These are phyloP conservation scores for Hypoxylon sp. DNA, from an alignment of 2,329 filamentous ascomycete genomes.

Conservation along the genomic window DNA sequence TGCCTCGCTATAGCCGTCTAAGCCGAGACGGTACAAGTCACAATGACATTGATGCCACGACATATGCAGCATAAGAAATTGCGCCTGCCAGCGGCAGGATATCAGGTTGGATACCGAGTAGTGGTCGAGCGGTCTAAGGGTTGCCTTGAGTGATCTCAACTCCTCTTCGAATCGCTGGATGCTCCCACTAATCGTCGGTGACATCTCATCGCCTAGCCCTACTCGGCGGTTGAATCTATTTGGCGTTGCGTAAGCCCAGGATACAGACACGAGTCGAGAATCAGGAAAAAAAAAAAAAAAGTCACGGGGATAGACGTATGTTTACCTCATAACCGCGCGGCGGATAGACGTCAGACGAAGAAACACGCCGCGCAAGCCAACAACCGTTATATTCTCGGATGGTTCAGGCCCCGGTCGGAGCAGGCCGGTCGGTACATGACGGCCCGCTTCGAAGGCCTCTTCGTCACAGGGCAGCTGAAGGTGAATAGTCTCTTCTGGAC, in stretches of 20 bases:
- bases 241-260: slow-evolving; percentile 19
- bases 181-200: slow-evolving; percentile 43
- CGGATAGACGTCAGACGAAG: slow-evolving; percentile 47
- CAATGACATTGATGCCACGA: slow-evolving; percentile 59
- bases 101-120: slow-evolving; percentile 46
- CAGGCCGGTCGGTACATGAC: slow-evolving; percentile 39
- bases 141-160: slow-evolving; percentile 40
- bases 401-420: slow-evolving; percentile 40
- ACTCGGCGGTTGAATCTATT: slow-evolving; percentile 49
- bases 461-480: slow-evolving; percentile 55
- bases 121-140: slow-evolving; percentile 40
- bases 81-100: slow-evolving; percentile 44
- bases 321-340: slow-evolving; percentile 50
- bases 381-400: slow-evolving; percentile 26
- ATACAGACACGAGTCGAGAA: background rate
- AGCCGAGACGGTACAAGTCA: slow-evolving; percentile 59
- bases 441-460: slow-evolving; percentile 50
- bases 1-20: slow-evolving; percentile 57
- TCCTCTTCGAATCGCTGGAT: slow-evolving; percentile 48
- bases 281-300: too few species aligned
- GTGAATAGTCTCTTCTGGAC: slow-evolving; percentile 55
- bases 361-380: slow-evolving; percentile 46
- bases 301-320: background rate
- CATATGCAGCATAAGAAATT: slow-evolving; percentile 52
- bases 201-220: slow-evolving; percentile 47